These are phyloP conservation scores for Amaranthus palmeri DNA, from an alignment of 148 eudicot species.

Conservation along the genomic window DNA sequence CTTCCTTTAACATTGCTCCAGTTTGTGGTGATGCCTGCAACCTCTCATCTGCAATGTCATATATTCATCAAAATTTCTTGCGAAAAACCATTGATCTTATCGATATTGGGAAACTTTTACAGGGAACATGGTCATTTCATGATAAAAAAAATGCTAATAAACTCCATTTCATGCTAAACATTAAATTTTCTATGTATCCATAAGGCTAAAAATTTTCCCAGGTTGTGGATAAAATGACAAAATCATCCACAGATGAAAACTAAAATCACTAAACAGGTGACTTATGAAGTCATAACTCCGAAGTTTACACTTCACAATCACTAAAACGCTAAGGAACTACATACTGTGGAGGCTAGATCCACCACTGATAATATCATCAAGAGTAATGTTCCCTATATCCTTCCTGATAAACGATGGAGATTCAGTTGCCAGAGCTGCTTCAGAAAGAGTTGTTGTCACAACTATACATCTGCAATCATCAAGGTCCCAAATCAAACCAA, in stretches of 20 bases:
- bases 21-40: constrained; percentile 50
- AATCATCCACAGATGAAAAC: constrained; percentile 8
- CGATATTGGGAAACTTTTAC: constrained; percentile 4
- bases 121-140: constrained; percentile 3
- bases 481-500: constrained; percentile 10
- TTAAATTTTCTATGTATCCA: not conserved
- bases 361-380: constrained; percentile 85
- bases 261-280: constrained; percentile 4
- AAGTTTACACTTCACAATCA: constrained; percentile 25
- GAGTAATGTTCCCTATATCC: constrained; percentile 76
- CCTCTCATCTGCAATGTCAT: constrained; percentile 80
- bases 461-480: constrained; percentile 81
- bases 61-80: constrained; percentile 32
- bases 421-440: constrained; percentile 60
- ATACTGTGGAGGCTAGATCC: constrained; percentile 72
- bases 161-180: constrained; percentile 7
- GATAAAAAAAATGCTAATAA: constrained; percentile 3
- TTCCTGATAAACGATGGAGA: constrained; percentile 78
- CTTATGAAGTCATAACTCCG: constrained; percentile 14
- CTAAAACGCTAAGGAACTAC: constrained; percentile 48
- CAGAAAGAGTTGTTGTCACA: constrained; percentile 85
- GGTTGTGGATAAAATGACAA: constrained; percentile 23
- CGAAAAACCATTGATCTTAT: constrained; percentile 13
- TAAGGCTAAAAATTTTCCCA: not conserved
- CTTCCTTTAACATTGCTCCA: constrained; percentile 23